Base-by-base conservation (phyloP, 1,284 basidiomycete species). In the Ceratobasidium sp. region DNA sequence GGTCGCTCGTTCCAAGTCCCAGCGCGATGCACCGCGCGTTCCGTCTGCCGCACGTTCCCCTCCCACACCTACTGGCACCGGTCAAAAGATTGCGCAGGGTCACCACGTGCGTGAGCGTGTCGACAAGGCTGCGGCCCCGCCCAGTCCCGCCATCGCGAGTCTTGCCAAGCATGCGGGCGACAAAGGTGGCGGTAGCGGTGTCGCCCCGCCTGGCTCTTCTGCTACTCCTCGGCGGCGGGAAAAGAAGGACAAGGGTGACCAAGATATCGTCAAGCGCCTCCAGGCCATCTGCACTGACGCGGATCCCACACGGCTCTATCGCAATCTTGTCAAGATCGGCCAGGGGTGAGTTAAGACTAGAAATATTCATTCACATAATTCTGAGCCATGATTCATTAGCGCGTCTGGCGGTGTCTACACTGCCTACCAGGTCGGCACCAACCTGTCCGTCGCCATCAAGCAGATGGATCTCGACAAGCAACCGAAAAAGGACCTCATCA, bases 381-480 rank as follows among this genome's bases (percentile, higher is more conserved):
- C 61, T 74, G 63, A n/a, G 53, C 41, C 13, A 48, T 65, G 65
- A 24, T 62, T 34, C 51, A 37, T 54, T 76, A 78, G 94, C 77
- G 96, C 98, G 2, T 98, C 95, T 19, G 98, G 98, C 62, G 97
- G 96, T 76, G 97, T 99, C 0, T 99, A 98, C 83, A 98, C 97
- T 5, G 96, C 97, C 16, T 98, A 98, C 80, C 96, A 98, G 83
- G 92, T 96, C 75, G 96, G 95, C 58, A 94, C 93, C 34, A 97
- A 97, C 82, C 80, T 94, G 58, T 93, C 91, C 4, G 98, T 99
- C 37, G 98, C 98, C 37, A 99, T 99, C 88, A 99, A 99, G 84
- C 97, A 99, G 84, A 99, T 99, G 98, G 97, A 99, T 85, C 87
- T 99, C 41, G 96, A 98, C 83, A 98, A 98, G 84, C 98, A 99